Base-by-base conservation (phyloP, 768 basidiomycete genomes). In the Leccinum imitatum region DNA sequence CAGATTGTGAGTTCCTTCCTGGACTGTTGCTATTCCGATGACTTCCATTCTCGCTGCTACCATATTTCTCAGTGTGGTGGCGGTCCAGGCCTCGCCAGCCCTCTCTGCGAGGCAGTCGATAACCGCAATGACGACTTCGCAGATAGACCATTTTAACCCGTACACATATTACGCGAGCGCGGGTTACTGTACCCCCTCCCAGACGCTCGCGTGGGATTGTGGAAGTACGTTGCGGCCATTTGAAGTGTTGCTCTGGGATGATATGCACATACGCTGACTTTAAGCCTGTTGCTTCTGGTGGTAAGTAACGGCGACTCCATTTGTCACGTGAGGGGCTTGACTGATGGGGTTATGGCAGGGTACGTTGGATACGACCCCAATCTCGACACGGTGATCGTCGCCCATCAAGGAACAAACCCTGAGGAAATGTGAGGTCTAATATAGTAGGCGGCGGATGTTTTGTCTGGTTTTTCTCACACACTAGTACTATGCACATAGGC, bases 111-210 rank as follows among this genome's bases (percentile, higher is more conserved):
- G 76, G 23, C 77, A 77, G 59, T 62, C 70, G n/a, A 79, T 83
- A 54, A 75, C 73, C 2, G 58, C 78, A 1, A 68, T 84, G 53
- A 70, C 76, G 27, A 63, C 74, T 8, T 30, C 79, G 0, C 74
- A 84, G 63, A 77, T 85, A 7, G 63, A 74, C 8, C 41, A 65
- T 11, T 86, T 78, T 68, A 78, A 65, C 39, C 76, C 84, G 1
- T 86, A 79, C 71, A 79, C 81, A 0, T 73, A 69, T 59, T 85
- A 80, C 63, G 82, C 85, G 0, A 78, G 79, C 46, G 68, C 83
- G 10, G 84, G 75, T 1, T 82, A 82, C 63, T 87, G 86, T 57
- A 55, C 69, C 15, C 72, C 82, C 5, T 55, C 76, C 3, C 55
- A 71, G 44, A 82, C 79, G 23, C 62, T 78, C 44, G 73, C 75